phyloP scores from a whole-genome alignment of 345 rosid genomes.

The Moringa oleifera region DNA sequence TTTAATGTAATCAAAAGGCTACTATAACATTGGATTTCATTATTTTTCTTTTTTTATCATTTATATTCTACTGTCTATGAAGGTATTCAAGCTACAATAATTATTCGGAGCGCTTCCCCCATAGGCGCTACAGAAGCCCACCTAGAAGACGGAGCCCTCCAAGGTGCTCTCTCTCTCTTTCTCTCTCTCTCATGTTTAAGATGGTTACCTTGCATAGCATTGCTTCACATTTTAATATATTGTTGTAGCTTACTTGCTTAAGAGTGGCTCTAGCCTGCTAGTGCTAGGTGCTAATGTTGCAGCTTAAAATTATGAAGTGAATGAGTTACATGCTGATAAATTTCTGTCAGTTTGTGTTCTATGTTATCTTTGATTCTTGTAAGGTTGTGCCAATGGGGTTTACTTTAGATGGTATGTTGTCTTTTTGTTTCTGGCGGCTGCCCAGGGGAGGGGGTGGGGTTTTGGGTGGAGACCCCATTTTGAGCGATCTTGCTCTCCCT shows the following conservation, averaged over 20 bases:
- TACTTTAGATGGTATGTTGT: neutral
- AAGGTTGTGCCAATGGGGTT: neutral
- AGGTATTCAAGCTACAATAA: slow-evolving; percentile 60
- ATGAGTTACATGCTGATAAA: neutral
- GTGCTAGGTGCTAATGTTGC: no score
- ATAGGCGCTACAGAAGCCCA: slow-evolving; percentile 59
- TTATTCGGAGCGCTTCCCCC: slow-evolving; percentile 45
- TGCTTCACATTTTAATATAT: no score
- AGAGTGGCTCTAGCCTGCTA: no score
- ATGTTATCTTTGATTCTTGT: neutral
- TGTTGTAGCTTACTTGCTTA: no score
- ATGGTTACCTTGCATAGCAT: neutral
- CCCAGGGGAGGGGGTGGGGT: neutral
- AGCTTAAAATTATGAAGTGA: neutral
- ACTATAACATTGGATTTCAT: neutral
- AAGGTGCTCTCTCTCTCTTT: slow-evolving; percentile 47
- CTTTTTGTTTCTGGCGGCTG: no score
- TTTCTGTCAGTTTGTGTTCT: neutral
- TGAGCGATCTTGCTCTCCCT: no score
- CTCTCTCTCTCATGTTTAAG: slow-evolving; percentile 17
- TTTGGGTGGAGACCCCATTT: no score
- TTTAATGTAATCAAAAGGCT: slow-evolving; percentile 1
- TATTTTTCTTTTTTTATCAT: neutral
- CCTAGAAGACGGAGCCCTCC: slow-evolving; percentile 72
- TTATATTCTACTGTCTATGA: slow-evolving; percentile 8